Evolutionary conservation across 768 basidiomycete genomes (phyloP).

Genomic region (Boletus vermiculosoides): DNA sequence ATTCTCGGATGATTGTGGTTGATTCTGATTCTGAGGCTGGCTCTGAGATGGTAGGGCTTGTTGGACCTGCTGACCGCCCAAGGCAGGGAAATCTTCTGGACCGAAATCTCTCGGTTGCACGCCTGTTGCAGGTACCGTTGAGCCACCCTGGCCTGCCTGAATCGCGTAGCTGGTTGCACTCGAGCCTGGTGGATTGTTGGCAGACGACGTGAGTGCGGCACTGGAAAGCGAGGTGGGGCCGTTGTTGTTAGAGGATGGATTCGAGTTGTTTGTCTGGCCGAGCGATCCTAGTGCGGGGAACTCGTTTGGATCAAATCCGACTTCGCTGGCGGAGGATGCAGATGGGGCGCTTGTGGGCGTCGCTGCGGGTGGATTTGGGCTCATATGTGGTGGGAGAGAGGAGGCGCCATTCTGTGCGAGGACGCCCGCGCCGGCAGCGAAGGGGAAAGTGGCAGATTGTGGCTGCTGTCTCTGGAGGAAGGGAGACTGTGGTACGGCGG

Average conservation of each 20-base stretch:
- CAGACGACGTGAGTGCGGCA: constrained; percentile 24
- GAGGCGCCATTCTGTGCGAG: constrained; percentile 57
- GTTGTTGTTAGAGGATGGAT: constrained; percentile 36
- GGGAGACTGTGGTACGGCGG: constrained; percentile 54
- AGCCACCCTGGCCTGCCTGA: constrained; percentile 63
- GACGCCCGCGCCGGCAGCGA: constrained; percentile 45
- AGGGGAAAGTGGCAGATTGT: constrained; percentile 53
- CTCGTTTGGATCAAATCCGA: constrained; percentile 81
- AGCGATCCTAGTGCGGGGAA: constrained; percentile 82
- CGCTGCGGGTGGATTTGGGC: constrained; percentile 41
- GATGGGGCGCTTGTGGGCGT: constrained; percentile 51
- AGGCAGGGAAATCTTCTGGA: constrained; percentile 87
- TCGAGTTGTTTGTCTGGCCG: constrained; percentile 43
- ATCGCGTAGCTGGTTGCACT: constrained; percentile 73
- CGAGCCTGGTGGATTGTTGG: constrained; percentile 31
- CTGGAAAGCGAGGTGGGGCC: constrained; percentile 25
- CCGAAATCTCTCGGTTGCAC: constrained; percentile 49
- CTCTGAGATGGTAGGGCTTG: constrained; percentile 25
- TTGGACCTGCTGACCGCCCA: constrained; percentile 60
- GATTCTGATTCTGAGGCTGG: constrained; percentile 31
- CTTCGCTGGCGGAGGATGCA: constrained; percentile 66
- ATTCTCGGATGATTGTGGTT: constrained; percentile 32
- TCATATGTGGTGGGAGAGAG: constrained; percentile 57
- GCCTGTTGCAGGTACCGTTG: constrained; percentile 10
- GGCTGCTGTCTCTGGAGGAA: constrained; percentile 60